These are phyloP conservation scores for Cicer arietinum DNA, from an alignment of 306 rosid genomes.

Conservation along the genomic window DNA sequence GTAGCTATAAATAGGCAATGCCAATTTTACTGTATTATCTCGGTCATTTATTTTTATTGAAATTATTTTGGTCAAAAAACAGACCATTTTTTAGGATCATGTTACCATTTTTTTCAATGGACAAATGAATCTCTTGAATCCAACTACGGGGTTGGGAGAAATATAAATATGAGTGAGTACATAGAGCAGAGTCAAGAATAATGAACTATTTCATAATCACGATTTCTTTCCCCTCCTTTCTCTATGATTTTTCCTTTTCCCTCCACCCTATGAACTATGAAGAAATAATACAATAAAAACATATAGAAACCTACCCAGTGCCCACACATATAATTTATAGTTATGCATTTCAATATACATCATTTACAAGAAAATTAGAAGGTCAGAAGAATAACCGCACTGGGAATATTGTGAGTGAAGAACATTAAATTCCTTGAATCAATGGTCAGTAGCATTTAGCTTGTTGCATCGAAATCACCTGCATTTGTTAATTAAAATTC, in stretches of 20 bases:
- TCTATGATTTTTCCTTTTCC: constrained; percentile 30
- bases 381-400: constrained; percentile 58
- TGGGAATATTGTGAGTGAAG: constrained; percentile 49
- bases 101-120: neutral
- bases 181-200: constrained; percentile 29
- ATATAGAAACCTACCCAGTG: constrained; percentile 54
- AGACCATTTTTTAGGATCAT: neutral
- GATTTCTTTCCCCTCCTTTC: constrained; percentile 34
- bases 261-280: constrained; percentile 45
- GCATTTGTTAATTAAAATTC: constrained; percentile 58
- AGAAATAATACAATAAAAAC: constrained; percentile 70
- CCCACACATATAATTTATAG: constrained; percentile 67
- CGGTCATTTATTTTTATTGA: too few species aligned
- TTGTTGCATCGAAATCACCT: constrained; percentile 57
- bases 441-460: constrained; percentile 69
- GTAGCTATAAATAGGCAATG: too few species aligned
- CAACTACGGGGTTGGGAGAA: constrained; percentile 20
- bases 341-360: constrained; percentile 72
- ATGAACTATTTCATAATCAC: constrained; percentile 37
- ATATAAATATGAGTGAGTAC: constrained; percentile 32
- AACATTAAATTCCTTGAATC: constrained; percentile 64
- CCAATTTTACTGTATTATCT: too few species aligned
- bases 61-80: too few species aligned
- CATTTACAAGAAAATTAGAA: constrained; percentile 72
- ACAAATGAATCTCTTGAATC: constrained; percentile 35